Conservation (phyloP, 352 stramenopile species). For the Phytophthora rubi region DNA sequence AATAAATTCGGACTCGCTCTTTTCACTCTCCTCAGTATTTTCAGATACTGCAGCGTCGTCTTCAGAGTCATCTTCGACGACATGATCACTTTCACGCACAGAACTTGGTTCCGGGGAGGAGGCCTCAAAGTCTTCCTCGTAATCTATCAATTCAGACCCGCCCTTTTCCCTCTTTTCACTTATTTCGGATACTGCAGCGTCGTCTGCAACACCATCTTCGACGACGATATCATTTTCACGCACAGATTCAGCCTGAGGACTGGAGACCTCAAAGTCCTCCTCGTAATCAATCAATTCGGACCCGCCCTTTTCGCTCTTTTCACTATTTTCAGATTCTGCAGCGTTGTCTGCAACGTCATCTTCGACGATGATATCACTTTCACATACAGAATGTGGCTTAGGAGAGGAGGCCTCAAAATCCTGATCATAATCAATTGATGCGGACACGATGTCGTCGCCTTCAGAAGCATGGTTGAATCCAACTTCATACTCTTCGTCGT, state of each 20-base stretch:
- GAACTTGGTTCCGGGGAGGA: too few species aligned
- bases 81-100: neutral
- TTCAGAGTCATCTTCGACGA: slow-evolving; percentile 2
- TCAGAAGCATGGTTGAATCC: too few species aligned
- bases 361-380: neutral
- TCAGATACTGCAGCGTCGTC: neutral
- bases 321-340: neutral
- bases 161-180: slow-evolving; percentile 2
- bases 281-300: too few species aligned
- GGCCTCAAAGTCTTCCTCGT: too few species aligned
- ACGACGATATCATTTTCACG: neutral
- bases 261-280: too few species aligned
- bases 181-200: neutral
- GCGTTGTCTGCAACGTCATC: slow-evolving; percentile 11
- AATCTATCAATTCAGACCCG: too few species aligned
- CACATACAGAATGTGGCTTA: slow-evolving; percentile 8
- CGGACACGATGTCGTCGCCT: neutral
- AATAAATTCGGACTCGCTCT: slow-evolving; percentile 18
- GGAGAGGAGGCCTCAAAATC: slow-evolving; percentile 48
- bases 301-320: slow-evolving; percentile 2
- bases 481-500: too few species aligned
- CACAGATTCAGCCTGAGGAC: too few species aligned
- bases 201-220: slow-evolving; percentile 8
- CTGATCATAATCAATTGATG: slow-evolving; percentile 47
- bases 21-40: neutral